Conservation (phyloP, 2,329 filamentous ascomycete species). For the Fusarium staphyleae region DNA sequence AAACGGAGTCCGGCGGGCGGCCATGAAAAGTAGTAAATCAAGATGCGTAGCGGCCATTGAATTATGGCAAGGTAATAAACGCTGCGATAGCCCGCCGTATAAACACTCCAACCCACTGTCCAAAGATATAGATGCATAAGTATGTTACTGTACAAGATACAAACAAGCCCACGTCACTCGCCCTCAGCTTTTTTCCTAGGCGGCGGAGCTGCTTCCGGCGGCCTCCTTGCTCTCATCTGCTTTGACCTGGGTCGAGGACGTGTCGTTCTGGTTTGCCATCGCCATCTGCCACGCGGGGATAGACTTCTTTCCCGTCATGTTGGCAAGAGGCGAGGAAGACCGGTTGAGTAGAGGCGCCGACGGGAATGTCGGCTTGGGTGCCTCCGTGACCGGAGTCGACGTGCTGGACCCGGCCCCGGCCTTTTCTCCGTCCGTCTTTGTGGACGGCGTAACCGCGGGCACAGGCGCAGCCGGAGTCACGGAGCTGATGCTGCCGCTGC, state of each 20-base stretch:
- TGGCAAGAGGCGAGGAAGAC: conserved; percentile 47
- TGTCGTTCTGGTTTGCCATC: conserved; percentile 62
- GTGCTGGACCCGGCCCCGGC: conserved; percentile 36
- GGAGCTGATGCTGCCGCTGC: conserved; percentile 15
- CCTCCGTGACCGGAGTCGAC: conserved; percentile 41
- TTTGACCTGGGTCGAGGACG: conserved; percentile 40
- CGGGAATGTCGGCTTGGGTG: conserved; percentile 42
- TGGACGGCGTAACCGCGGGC: conserved; percentile 27
- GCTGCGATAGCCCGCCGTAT: conserved; percentile 21
- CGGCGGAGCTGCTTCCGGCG: conserved; percentile 29
- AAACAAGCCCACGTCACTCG: not conserved
- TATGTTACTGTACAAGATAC: conserved; percentile 27
- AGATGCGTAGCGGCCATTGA: no score
- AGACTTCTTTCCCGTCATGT: conserved; percentile 63
- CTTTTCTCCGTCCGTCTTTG: conserved; percentile 41
- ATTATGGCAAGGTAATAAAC: conserved; percentile 15
- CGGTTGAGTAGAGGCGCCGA: conserved; percentile 42
- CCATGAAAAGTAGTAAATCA: no score
- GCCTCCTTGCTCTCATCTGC: conserved; percentile 38
- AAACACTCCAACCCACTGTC: conserved; percentile 8
- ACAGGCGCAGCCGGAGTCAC: conserved; percentile 37
- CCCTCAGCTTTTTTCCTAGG: conserved; percentile 11
- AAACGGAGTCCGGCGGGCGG: no score
- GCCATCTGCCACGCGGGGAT: conserved; percentile 85
- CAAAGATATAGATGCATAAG: conserved; percentile 24